Percentiles rank a stretch among this genome's conserved stretches.
Evolutionary conservation across 306 rosid genomes (phyloP).

Genomic region (Acacia acuminata): DNA sequence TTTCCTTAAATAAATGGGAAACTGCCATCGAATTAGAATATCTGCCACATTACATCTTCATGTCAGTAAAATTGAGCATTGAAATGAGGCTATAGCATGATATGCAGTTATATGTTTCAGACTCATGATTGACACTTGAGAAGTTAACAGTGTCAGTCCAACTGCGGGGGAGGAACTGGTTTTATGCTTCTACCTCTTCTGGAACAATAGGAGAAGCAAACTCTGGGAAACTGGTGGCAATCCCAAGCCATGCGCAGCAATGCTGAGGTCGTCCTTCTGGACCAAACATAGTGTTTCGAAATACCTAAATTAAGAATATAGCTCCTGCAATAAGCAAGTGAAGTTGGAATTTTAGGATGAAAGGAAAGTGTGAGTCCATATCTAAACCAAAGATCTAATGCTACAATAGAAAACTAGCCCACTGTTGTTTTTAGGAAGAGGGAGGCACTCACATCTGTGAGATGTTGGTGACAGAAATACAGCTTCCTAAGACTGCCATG

Average conservation of each 20-base stretch:
- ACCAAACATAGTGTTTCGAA: conserved; percentile 99
- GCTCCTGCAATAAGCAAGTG: conserved; percentile 5
- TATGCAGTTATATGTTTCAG: not conserved
- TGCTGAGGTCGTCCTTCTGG: conserved; percentile 99
- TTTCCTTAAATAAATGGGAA: conserved; percentile 21
- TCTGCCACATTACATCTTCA: conserved; percentile 22
- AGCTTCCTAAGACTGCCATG: conserved; percentile 92
- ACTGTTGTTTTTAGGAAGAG: not conserved
- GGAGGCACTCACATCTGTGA: conserved; percentile 70
- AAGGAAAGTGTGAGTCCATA: conserved; percentile 31
- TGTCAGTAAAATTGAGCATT: conserved; percentile 18
- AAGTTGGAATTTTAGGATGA: conserved; percentile 32
- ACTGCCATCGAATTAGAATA: conserved; percentile 4
- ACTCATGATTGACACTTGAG: conserved; percentile 21
- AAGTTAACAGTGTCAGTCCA: not conserved
- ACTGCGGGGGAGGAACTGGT: conserved; percentile 21
- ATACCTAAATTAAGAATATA: conserved; percentile 59
- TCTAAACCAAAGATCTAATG: conserved; percentile 14
- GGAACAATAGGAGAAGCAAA: conserved; percentile 89
- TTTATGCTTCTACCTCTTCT: conserved; percentile 73
- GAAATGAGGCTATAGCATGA: conserved; percentile 9
- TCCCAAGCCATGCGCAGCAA: conserved; percentile 99
- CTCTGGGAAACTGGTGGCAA: conserved; percentile 98
- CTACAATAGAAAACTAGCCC: conserved; percentile 9
- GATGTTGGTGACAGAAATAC: conserved; percentile 96